These are phyloP conservation scores for Alternaria gaisen DNA, from an alignment of 2,329 filamentous ascomycete genomes.

Conservation along the genomic window DNA sequence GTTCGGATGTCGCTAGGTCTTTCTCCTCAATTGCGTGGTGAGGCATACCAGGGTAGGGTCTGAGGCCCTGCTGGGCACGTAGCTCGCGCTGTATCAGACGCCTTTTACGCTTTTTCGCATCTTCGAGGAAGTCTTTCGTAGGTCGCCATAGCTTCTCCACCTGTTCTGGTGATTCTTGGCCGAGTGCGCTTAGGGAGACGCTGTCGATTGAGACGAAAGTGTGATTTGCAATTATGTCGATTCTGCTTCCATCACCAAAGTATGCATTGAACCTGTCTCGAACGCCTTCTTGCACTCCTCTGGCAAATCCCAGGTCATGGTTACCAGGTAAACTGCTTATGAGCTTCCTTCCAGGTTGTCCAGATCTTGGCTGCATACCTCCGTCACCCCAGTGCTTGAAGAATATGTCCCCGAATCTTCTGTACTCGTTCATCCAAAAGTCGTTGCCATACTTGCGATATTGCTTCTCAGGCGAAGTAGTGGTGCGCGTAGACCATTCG, in stretches of 20 bases:
- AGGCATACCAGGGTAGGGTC: constrained; percentile 63
- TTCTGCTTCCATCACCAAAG: constrained; percentile 89
- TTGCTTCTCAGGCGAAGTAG: constrained; percentile 68
- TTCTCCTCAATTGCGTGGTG: constrained; percentile 68
- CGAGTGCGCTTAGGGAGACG: constrained; percentile 82
- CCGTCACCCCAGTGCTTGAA: constrained; percentile 72
- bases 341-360: constrained; percentile 76
- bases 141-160: constrained; percentile 75
- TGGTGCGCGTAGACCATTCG: constrained; percentile 80
- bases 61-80: constrained; percentile 68
- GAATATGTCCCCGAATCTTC: constrained; percentile 87
- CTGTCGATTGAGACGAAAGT: constrained; percentile 92
- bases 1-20: constrained; percentile 45
- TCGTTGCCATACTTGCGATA: constrained; percentile 78
- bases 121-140: constrained; percentile 76
- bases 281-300: constrained; percentile 81
- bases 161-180: constrained; percentile 61
- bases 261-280: constrained; percentile 84
- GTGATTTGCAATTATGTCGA: constrained; percentile 93
- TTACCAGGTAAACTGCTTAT: constrained; percentile 91
- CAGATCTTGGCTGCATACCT: constrained; percentile 63
- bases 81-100: constrained; percentile 76
- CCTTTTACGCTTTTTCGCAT: constrained; percentile 70
- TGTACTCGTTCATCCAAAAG: constrained; percentile 89
- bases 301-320: constrained; percentile 91